These are phyloP conservation scores for Fragaria iinumae DNA, from an alignment of 306 rosid genomes.

Conservation along the genomic window DNA sequence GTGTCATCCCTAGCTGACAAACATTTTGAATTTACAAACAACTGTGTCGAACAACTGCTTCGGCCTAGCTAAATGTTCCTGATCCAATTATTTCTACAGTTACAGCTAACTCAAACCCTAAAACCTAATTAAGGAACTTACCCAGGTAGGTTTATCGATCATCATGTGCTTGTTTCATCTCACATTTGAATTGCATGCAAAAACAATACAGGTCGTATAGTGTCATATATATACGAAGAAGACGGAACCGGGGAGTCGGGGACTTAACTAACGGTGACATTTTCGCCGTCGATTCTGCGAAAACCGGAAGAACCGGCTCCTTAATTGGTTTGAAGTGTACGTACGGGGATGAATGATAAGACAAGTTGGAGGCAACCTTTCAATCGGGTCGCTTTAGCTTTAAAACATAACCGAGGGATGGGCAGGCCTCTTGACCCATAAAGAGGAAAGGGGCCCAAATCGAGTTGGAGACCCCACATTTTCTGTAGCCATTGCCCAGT, in stretches of 20 bases:
- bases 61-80: neutral
- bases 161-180: neutral
- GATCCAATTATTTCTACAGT: neutral
- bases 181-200: neutral
- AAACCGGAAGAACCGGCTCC: neutral
- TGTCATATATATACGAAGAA: neutral
- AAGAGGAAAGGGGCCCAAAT: neutral
- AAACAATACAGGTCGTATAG: neutral
- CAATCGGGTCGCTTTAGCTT: neutral
- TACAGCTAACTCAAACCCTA: neutral
- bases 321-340: neutral
- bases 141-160: neutral
- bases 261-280: neutral
- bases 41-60: neutral
- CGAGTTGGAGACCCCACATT: neutral
- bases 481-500: neutral
- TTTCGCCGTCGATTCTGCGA: neutral
- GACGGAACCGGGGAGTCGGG: neutral
- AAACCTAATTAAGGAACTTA: neutral
- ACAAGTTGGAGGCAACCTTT: neutral
- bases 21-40: neutral
- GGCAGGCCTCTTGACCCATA: neutral
- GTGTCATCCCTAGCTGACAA: neutral
- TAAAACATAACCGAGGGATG: neutral
- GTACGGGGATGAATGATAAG: neutral